Base-by-base conservation (phyloP, 768 basidiomycete species). In the Agrocybe praecox region DNA sequence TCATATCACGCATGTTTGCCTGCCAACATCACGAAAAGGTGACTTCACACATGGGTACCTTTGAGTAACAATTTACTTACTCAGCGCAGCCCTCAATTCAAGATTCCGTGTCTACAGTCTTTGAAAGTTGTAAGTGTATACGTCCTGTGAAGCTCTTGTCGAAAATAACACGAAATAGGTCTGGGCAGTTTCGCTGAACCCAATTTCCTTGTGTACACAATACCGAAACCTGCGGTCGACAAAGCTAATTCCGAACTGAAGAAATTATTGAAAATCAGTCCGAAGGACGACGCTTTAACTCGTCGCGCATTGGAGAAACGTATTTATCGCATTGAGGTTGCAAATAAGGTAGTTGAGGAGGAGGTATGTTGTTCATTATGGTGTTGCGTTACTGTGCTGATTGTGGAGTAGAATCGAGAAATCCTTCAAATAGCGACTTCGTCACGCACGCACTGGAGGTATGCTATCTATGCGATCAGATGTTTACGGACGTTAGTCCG, bases 1-100 rank as follows among this genome's bases (percentile, higher is more conserved):
- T 92, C 21, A 64, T 90, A 3, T 72, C 80, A 63, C 79, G 76
- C 17, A 67, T 95, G 0, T 86, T 96, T 57, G 76, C 67, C 1
- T 92, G 89, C 58, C 90, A 93, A 66, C 84, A 89, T 54, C 91
- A 95, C 63, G 92, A 94, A 72, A 94, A 94, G 80, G 89, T 86
- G 65, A 22, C 45, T 54, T 34, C 22, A 19, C 29, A 22, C 26
- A 52, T 10, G 10, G 23, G 11, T 21, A 9, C 11, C 46, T 17
- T 44, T 44, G 34, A 11, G 23, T 46, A 32, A 46, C 5, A 6
- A 14, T 12, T 40, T 14, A 29, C 12, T 15, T 6, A 40, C 36
- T 40, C 49, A 32, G 36, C 51, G 19, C 47, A 90, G 82, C 88
- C 89, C 7, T 92, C 90, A 0, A 88, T 93, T 48, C 91, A 93